Conservation (phyloP, 805 yeast species). For the Saccharomycopsis sp. region DNA sequence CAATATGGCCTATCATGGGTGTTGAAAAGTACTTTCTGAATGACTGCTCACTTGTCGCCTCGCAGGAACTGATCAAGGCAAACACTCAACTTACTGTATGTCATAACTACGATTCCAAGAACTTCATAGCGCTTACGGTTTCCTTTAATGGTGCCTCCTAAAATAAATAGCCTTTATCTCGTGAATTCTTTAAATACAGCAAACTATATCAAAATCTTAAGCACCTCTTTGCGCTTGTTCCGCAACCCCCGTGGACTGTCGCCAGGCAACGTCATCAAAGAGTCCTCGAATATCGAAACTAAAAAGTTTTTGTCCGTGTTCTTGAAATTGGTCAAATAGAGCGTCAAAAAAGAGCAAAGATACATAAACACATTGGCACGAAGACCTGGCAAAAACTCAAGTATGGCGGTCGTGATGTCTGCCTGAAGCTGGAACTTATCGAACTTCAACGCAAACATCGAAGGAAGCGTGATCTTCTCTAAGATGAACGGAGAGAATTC, state of each 20-base stretch:
- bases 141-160: too few species aligned
- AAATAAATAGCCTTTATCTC: too few species aligned
- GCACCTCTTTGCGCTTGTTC: slow-evolving; percentile 18
- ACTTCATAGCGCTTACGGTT: too few species aligned
- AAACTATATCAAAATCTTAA: slow-evolving; percentile 12
- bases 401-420: slow-evolving; percentile 28
- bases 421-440: slow-evolving; percentile 24
- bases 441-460: slow-evolving; percentile 27
- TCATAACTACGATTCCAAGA: too few species aligned
- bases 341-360: slow-evolving; percentile 33
- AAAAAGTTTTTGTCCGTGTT: slow-evolving; percentile 12
- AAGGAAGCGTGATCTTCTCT: slow-evolving; percentile 25
- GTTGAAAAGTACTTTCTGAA: too few species aligned
- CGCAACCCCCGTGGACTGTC: slow-evolving; percentile 11
- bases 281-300: slow-evolving; percentile 19
- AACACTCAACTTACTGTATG: too few species aligned
- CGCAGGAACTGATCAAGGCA: too few species aligned
- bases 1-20: too few species aligned
- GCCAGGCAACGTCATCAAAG: slow-evolving; percentile 14
- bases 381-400: slow-evolving; percentile 35
- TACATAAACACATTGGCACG: slow-evolving; percentile 38
- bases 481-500: slow-evolving; percentile 27
- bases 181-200: too few species aligned
- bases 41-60: too few species aligned
- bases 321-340: slow-evolving; percentile 24